Evolutionary conservation across 805 yeast species (phyloP), one percentile per base, ranked within the genome.

Genomic region (Metschnikowia arizonensis): DNA sequence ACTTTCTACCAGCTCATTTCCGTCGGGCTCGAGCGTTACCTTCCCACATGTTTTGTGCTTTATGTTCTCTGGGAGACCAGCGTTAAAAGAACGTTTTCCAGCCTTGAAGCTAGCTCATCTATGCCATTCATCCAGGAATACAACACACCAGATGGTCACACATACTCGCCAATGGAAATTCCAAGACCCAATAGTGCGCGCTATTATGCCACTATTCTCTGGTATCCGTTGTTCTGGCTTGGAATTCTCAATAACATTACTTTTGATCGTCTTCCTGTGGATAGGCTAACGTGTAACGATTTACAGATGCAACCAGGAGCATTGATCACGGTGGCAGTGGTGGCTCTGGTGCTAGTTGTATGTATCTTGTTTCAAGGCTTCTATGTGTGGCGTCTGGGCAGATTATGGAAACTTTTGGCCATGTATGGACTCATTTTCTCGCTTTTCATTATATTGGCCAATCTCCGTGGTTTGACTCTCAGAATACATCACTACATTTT

Each of bases 231-330:
- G 2, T 85, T 85, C 58, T 88, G 95, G 95, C 56, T 86, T 2
- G 96, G 97, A 1, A 73, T 86, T 28, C 72, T 89, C 56, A 89
- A 90, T 62, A 90, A 88, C 63, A 75, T 87, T 55, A 88, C 96
- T 0, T 88, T 91, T 65, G 98, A 89, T 59, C 69, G 90, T 49
- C 65, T 91, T 9, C 96, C 97, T 0, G 82, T 90, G 9, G 98
- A 91, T 60, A 71, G 99, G 45, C 69, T 91, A 34, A 86, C 91
- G 0, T 55, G 79, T 2, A 65, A 69, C 9, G 98, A 91, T 60
- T 66, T 91, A 24, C 78, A 74, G 50, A 76, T 77, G 23, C 90
- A 84, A 64, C 82, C 91, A 0, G 96, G 96, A 0, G 87, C 95
- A 0, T 59, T 85, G 31, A 45, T 78, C 0, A 85, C 96, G 0